These are phyloP conservation scores for Lentithecium fluviatile DNA, from an alignment of 495 filamentous ascomycete species.

Conservation along the genomic window DNA sequence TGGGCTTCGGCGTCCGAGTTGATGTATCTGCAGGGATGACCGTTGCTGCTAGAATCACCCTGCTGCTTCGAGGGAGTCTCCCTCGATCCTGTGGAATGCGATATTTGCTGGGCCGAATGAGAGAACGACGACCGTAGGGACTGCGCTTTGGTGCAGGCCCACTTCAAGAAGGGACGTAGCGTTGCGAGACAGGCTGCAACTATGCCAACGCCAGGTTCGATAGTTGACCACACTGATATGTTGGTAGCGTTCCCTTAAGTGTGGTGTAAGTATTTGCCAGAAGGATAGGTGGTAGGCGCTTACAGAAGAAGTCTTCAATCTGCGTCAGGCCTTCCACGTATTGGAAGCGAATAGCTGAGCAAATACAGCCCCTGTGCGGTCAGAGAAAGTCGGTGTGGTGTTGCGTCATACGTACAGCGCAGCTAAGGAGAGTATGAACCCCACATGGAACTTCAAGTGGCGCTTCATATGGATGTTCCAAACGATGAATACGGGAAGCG, in stretches of 20 bases:
- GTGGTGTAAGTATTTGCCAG: background rate
- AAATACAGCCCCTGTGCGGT: conserved; percentile 34
- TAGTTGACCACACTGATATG: conserved; percentile 39
- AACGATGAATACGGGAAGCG: conserved; percentile 37
- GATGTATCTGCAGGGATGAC: background rate
- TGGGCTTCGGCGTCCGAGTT: background rate
- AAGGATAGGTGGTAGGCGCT: background rate
- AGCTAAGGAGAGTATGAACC: conserved; percentile 39
- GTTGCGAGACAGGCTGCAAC: conserved; percentile 39
- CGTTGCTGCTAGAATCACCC: background rate
- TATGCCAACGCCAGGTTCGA: conserved; percentile 41
- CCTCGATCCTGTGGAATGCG: conserved; percentile 1
- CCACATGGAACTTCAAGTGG: conserved; percentile 39
- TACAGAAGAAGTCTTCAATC: conserved; percentile 41
- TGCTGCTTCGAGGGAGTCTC: background rate
- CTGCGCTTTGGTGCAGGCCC: conserved; percentile 11
- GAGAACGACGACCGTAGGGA: conserved; percentile 7
- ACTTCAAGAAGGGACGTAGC: conserved; percentile 36
- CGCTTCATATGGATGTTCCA: conserved; percentile 38
- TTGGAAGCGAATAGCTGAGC: conserved; percentile 37
- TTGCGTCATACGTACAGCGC: conserved; percentile 25
- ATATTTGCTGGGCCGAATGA: background rate
- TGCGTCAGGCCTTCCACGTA: conserved; percentile 35
- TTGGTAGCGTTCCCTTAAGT: conserved; percentile 35
- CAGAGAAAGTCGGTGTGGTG: background rate